Base-by-base conservation (phyloP, 1,284 basidiomycete species). In the Mrakiaceae sp. region DNA sequence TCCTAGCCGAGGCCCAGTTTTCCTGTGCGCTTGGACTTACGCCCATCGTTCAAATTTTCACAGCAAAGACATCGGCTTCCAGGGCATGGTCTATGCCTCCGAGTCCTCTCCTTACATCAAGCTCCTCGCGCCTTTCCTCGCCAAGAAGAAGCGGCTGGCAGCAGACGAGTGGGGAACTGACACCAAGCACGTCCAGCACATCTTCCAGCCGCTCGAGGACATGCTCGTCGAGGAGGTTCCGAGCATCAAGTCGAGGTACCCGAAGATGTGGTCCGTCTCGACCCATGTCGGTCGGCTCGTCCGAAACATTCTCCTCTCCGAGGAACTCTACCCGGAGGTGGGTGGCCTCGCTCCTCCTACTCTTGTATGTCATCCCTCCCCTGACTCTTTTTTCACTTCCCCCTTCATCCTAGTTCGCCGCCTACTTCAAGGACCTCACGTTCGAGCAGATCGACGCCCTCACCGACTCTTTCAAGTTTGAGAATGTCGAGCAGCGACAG, bases 61-160 rank as follows among this genome's bases (percentile, higher is more conserved):
- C 27, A 27, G 27, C 55, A 66, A 69, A 72, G 86, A 90, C 72
- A 87, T 89, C 66, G 87, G 88, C 2, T 89, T 87, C 78, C 87
- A 89, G 73, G 77, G 88, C 52, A 88, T 90, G 86, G 84, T 86
- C 46, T 80, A 87, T 71, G 80, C 84, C 67, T 81, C 82, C 27
- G 79, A 75, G 40, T 78, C 82, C 27, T 84, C 84, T 16, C 78
- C 84, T 0, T 87, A 87, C 76, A 83, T 84, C 78, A 76, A 76
- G 55, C 80, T 82, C 39, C 81, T 87, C 74, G 74, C 78, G 57
- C 76, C 78, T 16, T 87, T 87, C 77, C 78, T 87, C 16, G 77
- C 75, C 43, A 82, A 81, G 70, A 85, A 85, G 76, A 79, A 84
- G 71, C 77, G 79, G 27, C 78, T 85, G 27, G 83, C 83, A 0